Base-by-base conservation (phyloP, 345 rosid genomes). In the Melastoma malabathricum region DNA sequence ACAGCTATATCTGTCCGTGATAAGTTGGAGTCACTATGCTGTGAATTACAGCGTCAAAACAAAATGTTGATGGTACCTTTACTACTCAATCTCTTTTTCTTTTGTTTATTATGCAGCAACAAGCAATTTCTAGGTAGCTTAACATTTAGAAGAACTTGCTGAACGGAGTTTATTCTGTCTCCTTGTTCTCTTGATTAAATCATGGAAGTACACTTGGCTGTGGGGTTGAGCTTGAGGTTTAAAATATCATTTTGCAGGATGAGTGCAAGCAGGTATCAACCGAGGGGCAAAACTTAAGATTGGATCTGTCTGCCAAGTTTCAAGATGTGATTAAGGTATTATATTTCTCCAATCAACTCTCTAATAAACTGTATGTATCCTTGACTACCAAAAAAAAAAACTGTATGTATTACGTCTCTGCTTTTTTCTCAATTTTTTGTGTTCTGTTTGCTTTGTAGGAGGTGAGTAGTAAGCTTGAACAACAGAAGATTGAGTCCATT, bases 41-140 rank as follows among this genome's bases (percentile, higher is more conserved):
- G 96, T 70, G 98, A 90, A 72, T 72, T 86, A 56, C 96, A 84
- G 64, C 85, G 94, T 22, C 98, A 90, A 59, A 90, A 90, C 72
- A 90, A 84, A 75, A 62, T 83, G 79, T 61, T 90, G 59, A 90
- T 86, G 98, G 96, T 90, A 69, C 56, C 43, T 19, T 56, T 60
- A 56, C 61, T 44, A 27, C 54, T 16, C 22, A 19, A 19, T 25
- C 51, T 23, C 38, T 2, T 5, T 31, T 9, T 31, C 7, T 31
- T 31, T 9, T 31, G 38, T 31, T 31, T 31, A 31, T 31, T 31
- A 31, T 31, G 38, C 38, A 31, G 38, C 38, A 31, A 31, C 10
- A 31, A 2, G 6, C 38, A 2, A 31, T 31, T 31, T 31, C 38
- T 31, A 9, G 38, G 1, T 31, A 9, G 38, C 38, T 31, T 31